Conservation (phyloP, 2,329 filamentous ascomycete genomes). For the Aspergillus novofumigatus region DNA sequence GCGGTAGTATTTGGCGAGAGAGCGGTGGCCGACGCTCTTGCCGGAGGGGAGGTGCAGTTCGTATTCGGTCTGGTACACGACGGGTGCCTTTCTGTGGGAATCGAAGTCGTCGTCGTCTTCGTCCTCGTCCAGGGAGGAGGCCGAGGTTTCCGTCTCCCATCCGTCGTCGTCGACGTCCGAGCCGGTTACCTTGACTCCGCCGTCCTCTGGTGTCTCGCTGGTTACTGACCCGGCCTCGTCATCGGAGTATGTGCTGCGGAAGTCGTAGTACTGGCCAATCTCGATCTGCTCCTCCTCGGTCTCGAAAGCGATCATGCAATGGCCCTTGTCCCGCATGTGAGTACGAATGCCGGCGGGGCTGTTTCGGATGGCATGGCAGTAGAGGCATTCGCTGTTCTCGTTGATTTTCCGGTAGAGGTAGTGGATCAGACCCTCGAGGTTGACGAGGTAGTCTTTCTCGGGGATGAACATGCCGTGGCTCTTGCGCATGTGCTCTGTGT, state of each 20-base stretch:
- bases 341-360: constrained; percentile 80
- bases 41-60: constrained; percentile 91
- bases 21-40: constrained; percentile 83
- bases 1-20: constrained; percentile 79
- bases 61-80: constrained; percentile 85
- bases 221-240: constrained; percentile 55
- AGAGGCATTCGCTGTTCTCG: constrained; percentile 77
- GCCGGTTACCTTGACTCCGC: constrained; percentile 62
- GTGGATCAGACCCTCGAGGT: constrained; percentile 74
- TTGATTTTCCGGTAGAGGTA: constrained; percentile 77
- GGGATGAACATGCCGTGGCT: constrained; percentile 96
- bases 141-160: constrained; percentile 93
- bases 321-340: constrained; percentile 94
- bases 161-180: constrained; percentile 64
- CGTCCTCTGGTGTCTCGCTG: constrained; percentile 35
- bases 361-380: constrained; percentile 77
- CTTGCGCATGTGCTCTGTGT: constrained; percentile 83
- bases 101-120: constrained; percentile 71
- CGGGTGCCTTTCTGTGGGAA: constrained; percentile 67
- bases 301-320: constrained; percentile 93
- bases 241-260: constrained; percentile 91
- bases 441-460: constrained; percentile 75
- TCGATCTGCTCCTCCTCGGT: constrained; percentile 87
- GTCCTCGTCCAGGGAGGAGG: constrained; percentile 81
- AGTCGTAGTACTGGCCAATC: constrained; percentile 96